These are phyloP conservation scores for Sicyos edulis DNA, from an alignment of 306 rosid species.

Conservation along the genomic window DNA sequence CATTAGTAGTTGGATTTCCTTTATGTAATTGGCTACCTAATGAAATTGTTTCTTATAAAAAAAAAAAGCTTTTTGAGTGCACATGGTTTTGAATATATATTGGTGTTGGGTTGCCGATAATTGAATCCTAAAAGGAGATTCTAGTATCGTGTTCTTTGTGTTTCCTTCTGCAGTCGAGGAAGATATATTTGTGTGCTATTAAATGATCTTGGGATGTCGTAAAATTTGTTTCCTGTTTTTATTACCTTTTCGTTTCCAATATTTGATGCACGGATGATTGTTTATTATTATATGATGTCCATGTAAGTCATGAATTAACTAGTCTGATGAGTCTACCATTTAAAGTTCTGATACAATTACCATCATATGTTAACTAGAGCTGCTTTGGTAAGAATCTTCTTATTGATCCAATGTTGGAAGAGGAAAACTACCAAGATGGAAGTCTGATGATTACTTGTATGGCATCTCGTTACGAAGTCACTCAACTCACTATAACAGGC, in stretches of 20 bases:
- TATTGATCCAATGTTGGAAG: constrained; percentile 79
- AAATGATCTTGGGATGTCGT: neutral
- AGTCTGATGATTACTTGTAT: constrained; percentile 74
- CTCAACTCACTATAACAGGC: constrained; percentile 83
- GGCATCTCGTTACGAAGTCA: constrained; percentile 90
- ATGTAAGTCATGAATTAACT: neutral
- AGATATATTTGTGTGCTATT: neutral
- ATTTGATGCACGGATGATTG: neutral
- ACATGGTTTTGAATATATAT: neutral
- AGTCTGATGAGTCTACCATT: neutral
- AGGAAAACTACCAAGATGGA: constrained; percentile 94
- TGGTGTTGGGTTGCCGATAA: neutral
- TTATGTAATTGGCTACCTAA: too few species aligned
- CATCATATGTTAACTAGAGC: constrained; percentile 44
- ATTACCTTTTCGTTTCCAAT: neutral
- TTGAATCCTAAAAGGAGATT: neutral
- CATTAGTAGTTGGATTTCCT: too few species aligned
- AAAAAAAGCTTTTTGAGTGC: too few species aligned
- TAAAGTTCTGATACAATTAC: constrained; percentile 11
- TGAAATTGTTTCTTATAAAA: too few species aligned
- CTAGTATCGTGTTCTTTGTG: neutral
- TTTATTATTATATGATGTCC: neutral
- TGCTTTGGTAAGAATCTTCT: constrained; percentile 71
- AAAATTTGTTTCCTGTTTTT: neutral
- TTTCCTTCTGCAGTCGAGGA: neutral